Conservation (phyloP, 768 basidiomycete species). For the Hericium coralloides region DNA sequence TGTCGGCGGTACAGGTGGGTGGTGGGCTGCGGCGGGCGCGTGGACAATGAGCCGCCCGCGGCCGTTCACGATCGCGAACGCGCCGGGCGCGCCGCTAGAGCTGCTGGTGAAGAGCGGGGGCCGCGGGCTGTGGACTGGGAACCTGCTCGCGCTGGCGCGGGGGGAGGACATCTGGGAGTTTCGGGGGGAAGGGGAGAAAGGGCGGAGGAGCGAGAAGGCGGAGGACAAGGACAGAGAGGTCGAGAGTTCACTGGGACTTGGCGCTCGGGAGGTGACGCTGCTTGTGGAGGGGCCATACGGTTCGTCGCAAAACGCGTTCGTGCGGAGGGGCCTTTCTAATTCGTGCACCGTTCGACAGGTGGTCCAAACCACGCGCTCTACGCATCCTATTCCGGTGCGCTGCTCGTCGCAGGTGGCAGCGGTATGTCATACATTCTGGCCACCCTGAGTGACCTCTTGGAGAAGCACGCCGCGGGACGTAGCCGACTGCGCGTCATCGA, state of each 20-base stretch:
- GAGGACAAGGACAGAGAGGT: background rate
- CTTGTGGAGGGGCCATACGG: slow-evolving; percentile 51
- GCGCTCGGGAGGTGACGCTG: slow-evolving; percentile 23
- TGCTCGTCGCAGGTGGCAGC: slow-evolving; percentile 52
- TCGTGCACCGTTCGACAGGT: slow-evolving; percentile 16
- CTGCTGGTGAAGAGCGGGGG: slow-evolving; percentile 43
- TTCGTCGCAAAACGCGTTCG: slow-evolving; percentile 13
- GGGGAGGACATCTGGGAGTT: slow-evolving; percentile 25
- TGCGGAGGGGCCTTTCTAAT: slow-evolving; percentile 5
- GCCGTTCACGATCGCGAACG: slow-evolving; percentile 39
- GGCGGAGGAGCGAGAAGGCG: background rate
- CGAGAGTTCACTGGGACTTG: slow-evolving; percentile 1
- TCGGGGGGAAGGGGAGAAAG: slow-evolving; percentile 7
- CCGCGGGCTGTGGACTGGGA: slow-evolving; percentile 40
- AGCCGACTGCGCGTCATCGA: slow-evolving; percentile 37
- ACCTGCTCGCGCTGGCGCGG: slow-evolving; percentile 32
- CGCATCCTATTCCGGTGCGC: slow-evolving; percentile 39
- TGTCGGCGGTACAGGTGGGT: slow-evolving; percentile 28
- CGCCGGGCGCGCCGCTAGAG: slow-evolving; percentile 36
- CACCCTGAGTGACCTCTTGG: slow-evolving; percentile 45
- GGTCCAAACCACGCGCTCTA: slow-evolving; percentile 38
- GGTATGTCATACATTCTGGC: slow-evolving; percentile 51
- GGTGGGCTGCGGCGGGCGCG: slow-evolving; percentile 18
- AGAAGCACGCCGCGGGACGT: slow-evolving; percentile 23
- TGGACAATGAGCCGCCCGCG: slow-evolving; percentile 8